phyloP scores from a whole-genome alignment of 768 basidiomycete genomes.

The Xerocomus brunneocitrinus region DNA sequence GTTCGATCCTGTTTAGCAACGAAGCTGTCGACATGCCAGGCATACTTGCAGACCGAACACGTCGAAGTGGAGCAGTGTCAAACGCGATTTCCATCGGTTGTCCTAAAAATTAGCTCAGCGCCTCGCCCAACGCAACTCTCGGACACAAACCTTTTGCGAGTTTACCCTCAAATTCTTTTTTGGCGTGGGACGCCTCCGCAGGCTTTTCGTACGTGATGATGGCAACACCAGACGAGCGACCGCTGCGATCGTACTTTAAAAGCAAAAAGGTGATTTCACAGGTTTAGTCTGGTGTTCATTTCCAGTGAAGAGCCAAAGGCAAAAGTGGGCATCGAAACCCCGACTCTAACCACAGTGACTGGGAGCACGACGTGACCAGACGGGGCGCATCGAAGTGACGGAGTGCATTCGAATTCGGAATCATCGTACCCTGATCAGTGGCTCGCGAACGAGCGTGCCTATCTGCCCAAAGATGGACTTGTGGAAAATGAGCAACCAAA shows the following conservation, averaged over 20 bases:
- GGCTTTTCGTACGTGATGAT: slow-evolving; percentile 74
- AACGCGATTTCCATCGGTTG: slow-evolving; percentile 74
- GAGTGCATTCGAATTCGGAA: slow-evolving; percentile 40
- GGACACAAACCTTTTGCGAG: slow-evolving; percentile 70
- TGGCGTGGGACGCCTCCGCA: slow-evolving; percentile 76
- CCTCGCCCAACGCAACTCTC: not conserved
- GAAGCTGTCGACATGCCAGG: slow-evolving; percentile 45
- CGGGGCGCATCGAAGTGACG: slow-evolving; percentile 26
- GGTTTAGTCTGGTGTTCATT: slow-evolving; percentile 50
- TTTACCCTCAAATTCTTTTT: slow-evolving; percentile 81
- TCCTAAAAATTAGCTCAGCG: slow-evolving; percentile 39
- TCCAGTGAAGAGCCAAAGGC: slow-evolving; percentile 34
- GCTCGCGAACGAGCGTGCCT: slow-evolving; percentile 90
- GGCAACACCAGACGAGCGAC: slow-evolving; percentile 83
- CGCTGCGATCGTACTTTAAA: slow-evolving; percentile 91
- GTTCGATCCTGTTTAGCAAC: slow-evolving; percentile 71
- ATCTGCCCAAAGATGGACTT: slow-evolving; percentile 89
- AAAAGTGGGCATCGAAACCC: slow-evolving; percentile 40
- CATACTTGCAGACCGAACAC: slow-evolving; percentile 45
- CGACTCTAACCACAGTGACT: slow-evolving; percentile 22
- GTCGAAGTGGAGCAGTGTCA: slow-evolving; percentile 46
- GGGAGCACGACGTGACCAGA: slow-evolving; percentile 32
- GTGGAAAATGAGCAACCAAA: slow-evolving; percentile 4
- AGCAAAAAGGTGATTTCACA: slow-evolving; percentile 44
- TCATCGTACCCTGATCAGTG: slow-evolving; percentile 89